Evolutionary conservation across 352 stramenopile genomes (phyloP).

Genomic region (Phytophthora pisi): DNA sequence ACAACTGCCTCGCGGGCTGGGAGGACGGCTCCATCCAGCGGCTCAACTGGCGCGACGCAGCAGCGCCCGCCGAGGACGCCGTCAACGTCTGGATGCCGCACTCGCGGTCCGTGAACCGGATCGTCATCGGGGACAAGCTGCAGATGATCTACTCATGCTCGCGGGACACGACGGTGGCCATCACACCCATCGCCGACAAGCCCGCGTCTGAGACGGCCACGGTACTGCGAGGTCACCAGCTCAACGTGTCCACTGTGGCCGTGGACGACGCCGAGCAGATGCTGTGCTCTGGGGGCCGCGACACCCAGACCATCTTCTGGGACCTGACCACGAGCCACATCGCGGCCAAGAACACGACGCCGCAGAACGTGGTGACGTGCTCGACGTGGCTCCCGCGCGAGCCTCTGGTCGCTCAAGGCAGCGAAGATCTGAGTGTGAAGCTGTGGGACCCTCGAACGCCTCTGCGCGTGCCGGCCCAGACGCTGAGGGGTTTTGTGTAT

Average conservation of each 20-base stretch:
- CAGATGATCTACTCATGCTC: conserved; percentile 78
- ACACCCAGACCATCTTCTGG: conserved; percentile 86
- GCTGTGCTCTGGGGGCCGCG: conserved; percentile 81
- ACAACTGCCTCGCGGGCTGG: conserved; percentile 64
- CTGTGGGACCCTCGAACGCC: conserved; percentile 73
- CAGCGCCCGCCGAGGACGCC: conserved; percentile 2
- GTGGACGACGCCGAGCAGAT: conserved; percentile 54
- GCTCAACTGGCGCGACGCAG: conserved; percentile 39
- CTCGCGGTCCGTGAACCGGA: conserved; percentile 60
- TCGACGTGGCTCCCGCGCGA: conserved; percentile 77
- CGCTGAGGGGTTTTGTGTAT: conserved; percentile 76
- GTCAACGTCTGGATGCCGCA: conserved; percentile 58
- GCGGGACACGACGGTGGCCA: conserved; percentile 70
- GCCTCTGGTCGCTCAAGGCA: conserved; percentile 70
- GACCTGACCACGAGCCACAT: conserved; percentile 59
- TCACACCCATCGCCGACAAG: conserved; percentile 39
- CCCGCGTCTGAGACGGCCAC: conserved; percentile 27
- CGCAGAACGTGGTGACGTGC: conserved; percentile 88
- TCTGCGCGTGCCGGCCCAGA: conserved; percentile 57
- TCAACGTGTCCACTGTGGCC: conserved; percentile 77
- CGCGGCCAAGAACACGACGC: conserved; percentile 65
- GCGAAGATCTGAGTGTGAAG: conserved; percentile 83
- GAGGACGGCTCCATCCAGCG: conserved; percentile 73
- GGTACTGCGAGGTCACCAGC: conserved; percentile 51
- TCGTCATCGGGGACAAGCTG: conserved; percentile 49